Percentiles rank a stretch among this genome's conserved stretches.
phyloP scores from a whole-genome alignment of 1,139 yeast genomes.

The Magnusiomyces tetraspermus region DNA sequence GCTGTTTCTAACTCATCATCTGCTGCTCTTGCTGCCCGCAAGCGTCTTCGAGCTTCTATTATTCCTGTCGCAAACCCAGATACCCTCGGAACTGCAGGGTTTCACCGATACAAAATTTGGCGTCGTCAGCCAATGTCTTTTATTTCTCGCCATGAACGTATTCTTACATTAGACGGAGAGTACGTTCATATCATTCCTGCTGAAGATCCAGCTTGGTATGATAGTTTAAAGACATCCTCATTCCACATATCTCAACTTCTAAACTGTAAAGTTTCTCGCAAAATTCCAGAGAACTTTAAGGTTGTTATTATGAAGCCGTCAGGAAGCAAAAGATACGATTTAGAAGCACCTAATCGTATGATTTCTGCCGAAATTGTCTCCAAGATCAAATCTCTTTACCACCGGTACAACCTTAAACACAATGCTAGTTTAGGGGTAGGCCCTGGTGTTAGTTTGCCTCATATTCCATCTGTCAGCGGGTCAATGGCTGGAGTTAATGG shows the following conservation, averaged over 20 bases:
- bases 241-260: constrained; percentile 77
- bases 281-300: constrained; percentile 73
- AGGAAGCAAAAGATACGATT: constrained; percentile 69
- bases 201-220: constrained; percentile 56
- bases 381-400: constrained; percentile 35
- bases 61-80: constrained; percentile 13
- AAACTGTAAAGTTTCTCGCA: constrained; percentile 66
- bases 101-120: constrained; percentile 66
- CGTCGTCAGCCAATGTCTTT: constrained; percentile 81
- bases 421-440: not conserved
- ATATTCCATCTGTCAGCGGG: not conserved
- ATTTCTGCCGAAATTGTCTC: constrained; percentile 71
- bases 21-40: not conserved
- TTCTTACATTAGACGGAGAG: constrained; percentile 86
- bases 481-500: not conserved
- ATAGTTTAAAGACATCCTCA: constrained; percentile 74
- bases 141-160: constrained; percentile 69
- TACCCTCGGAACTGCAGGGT: constrained; percentile 21
- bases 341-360: constrained; percentile 57
- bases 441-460: not conserved
- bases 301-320: constrained; percentile 63
- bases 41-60: constrained; percentile 10
- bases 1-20: not conserved
- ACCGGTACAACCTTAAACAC: constrained; percentile 7
- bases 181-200: constrained; percentile 84